A percentile compares a stretch with the other conserved stretches of the same genome.
phyloP scores from a whole-genome alignment of 805 yeast genomes.

The Blastobotrys robertii region DNA sequence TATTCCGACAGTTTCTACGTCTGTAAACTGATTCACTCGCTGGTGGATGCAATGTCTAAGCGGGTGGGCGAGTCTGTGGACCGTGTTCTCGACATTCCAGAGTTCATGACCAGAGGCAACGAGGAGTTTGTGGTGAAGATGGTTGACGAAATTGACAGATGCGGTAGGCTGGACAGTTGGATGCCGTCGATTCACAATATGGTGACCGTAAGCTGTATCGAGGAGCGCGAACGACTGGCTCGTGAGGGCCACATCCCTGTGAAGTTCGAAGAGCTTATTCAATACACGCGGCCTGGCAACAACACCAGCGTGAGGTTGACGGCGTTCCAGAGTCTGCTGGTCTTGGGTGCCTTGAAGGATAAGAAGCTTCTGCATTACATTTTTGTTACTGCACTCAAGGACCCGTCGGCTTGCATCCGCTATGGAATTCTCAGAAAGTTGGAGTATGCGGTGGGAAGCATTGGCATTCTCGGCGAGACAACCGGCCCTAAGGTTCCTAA shows the following conservation, averaged over 20 bases:
- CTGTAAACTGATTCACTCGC: slow-evolving; percentile 43
- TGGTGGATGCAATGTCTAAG: slow-evolving; percentile 34
- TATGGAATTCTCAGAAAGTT: slow-evolving; percentile 40
- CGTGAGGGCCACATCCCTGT: slow-evolving; percentile 43
- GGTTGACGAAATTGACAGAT: slow-evolving; percentile 59
- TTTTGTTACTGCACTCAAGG: slow-evolving; percentile 47
- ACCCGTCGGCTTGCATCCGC: slow-evolving; percentile 44
- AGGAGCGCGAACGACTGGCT: slow-evolving; percentile 51
- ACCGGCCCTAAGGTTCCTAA: neutral
- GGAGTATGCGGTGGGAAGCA: slow-evolving; percentile 45
- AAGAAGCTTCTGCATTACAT: slow-evolving; percentile 49
- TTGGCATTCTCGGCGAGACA: slow-evolving; percentile 51
- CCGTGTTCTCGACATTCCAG: slow-evolving; percentile 1
- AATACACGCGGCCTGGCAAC: slow-evolving; percentile 39
- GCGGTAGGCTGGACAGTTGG: slow-evolving; percentile 77
- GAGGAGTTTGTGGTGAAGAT: slow-evolving; percentile 36
- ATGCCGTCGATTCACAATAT: slow-evolving; percentile 59
- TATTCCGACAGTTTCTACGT: slow-evolving; percentile 68
- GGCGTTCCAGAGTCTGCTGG: slow-evolving; percentile 61
- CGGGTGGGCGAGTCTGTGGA: slow-evolving; percentile 6
- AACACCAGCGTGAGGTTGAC: slow-evolving; percentile 46
- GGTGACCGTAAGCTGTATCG: slow-evolving; percentile 47
- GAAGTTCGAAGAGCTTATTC: slow-evolving; percentile 45
- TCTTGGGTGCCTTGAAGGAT: slow-evolving; percentile 62
- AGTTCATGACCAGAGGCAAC: neutral